A percentile compares a stretch with the other conserved stretches of the same genome.
phyloP scores from a whole-genome alignment of 2,329 filamentous ascomycete species.

The Aureobasidium sp. region DNA sequence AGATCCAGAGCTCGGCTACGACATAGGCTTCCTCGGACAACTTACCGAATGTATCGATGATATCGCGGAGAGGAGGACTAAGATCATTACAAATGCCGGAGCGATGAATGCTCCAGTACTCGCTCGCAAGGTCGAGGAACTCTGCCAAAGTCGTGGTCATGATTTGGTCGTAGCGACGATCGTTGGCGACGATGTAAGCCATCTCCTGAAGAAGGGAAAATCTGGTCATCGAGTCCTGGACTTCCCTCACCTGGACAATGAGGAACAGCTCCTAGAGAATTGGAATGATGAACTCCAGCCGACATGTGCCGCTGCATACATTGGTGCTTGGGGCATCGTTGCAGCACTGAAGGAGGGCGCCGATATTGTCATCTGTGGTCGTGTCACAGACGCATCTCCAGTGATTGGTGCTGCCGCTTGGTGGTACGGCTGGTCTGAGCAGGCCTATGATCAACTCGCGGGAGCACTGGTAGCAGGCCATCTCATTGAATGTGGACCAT shows the following conservation, averaged over 20 bases:
- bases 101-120: slow-evolving; percentile 49
- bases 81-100: slow-evolving; percentile 52
- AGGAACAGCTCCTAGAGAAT: background rate
- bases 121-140: slow-evolving; percentile 38
- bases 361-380: slow-evolving; percentile 40
- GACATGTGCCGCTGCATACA: slow-evolving; percentile 33
- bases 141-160: slow-evolving; percentile 31
- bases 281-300: slow-evolving; percentile 25
- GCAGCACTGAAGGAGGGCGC: slow-evolving; percentile 35
- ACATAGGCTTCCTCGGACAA: slow-evolving; percentile 45
- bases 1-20: slow-evolving; percentile 15
- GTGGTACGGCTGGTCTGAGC: slow-evolving; percentile 39
- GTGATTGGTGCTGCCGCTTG: slow-evolving; percentile 39
- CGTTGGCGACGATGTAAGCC: slow-evolving; percentile 37
- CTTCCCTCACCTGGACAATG: slow-evolving; percentile 8
- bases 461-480: slow-evolving; percentile 38
- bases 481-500: slow-evolving; percentile 39
- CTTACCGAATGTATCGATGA: slow-evolving; percentile 38
- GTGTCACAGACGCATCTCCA: slow-evolving; percentile 39
- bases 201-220: background rate
- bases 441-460: slow-evolving; percentile 35
- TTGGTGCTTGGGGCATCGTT: slow-evolving; percentile 39
- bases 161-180: slow-evolving; percentile 43
- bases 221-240: slow-evolving; percentile 1
- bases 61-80: slow-evolving; percentile 44